Evolutionary conservation across 1,284 basidiomycete species (phyloP), one percentile per base, ranked within the genome.

Genomic region (Ceratobasidium sp.): DNA sequence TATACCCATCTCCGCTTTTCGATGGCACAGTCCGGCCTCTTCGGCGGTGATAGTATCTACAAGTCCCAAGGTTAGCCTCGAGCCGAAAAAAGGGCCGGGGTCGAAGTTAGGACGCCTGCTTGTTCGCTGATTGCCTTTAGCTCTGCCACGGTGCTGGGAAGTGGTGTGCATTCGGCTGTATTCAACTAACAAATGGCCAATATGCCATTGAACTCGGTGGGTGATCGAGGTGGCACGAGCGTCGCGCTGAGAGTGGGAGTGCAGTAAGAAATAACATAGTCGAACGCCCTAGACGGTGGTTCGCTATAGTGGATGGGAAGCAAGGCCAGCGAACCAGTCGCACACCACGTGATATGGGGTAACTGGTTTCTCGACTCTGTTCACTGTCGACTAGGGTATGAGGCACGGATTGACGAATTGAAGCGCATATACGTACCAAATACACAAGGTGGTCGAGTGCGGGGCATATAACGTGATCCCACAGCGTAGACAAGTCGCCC

Each of bases 1-100:
- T 96, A 96, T 29, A 96, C 80, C 84, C 89, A 88, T 74, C 86
- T 82, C 31, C 90, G 82, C 63, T 84, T 83, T 61, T 85, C 84
- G 51, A 91, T 84, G 0, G 88, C 91, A 16, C 87, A 82, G 73
- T 94, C 90, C 68, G 14, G 13, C 39, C 69, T 79, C 65, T 76
- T 59, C 56, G 4, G 77, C 76, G 51, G 46, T 8, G 22, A 51
- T 29, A 19, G 69, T 76, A 74, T 41, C 69, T 72, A 27, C 49
- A 51, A 77, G 79, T 3, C 6, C 1, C 29, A 24, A 4, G n/a
- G 34, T n/a, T 24, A 41, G 19, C 5, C 8, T 5, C 0, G n/a
- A 68, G 79, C 81, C 71, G 80, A 80, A 73, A 80, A 79, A 68
- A 24, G 2, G 16, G n/a, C n/a, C n/a, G n/a, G n/a, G n/a, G n/a